Percentiles rank a stretch among this genome's conserved stretches.
phyloP scores from a whole-genome alignment of 352 stramenopile species.

The Globisporangium ultimum region DNA sequence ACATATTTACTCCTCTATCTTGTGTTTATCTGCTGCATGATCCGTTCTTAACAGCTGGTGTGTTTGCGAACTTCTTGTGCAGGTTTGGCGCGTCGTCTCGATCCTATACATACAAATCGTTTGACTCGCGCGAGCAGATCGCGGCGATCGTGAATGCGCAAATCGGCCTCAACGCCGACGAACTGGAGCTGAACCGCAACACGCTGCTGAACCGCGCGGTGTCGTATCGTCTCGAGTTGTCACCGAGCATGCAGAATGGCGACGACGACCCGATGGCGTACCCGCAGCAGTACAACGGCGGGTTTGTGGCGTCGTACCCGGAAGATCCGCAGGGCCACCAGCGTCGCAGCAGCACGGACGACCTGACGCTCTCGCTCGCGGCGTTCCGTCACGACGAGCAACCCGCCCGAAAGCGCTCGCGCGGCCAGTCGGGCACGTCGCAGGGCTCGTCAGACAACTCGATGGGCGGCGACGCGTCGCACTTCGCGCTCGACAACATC shows the following conservation, averaged over 20 bases:
- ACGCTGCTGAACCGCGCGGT: conserved; percentile 80
- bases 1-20: conserved; percentile 3
- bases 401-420: conserved; percentile 40
- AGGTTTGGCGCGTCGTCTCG: conserved; percentile 76
- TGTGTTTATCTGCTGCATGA: not conserved
- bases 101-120: conserved; percentile 81
- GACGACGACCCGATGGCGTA: conserved; percentile 41
- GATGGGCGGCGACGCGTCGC: conserved; percentile 7
- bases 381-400: conserved; percentile 16
- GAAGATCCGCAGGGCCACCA: conserved; percentile 22
- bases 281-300: conserved; percentile 14
- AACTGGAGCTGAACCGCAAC: conserved; percentile 70
- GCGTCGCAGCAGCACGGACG: conserved; percentile 25
- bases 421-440: conserved; percentile 49
- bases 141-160: conserved; percentile 46
- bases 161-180: conserved; percentile 49
- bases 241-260: conserved; percentile 32
- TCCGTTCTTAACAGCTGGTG: too few relatives aligned
- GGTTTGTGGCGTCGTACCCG: too few relatives aligned
- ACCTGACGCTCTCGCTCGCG: conserved; percentile 23
- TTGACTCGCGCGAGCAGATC: conserved; percentile 77
- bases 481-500: conserved; percentile 2
- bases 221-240: conserved; percentile 73
- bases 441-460: conserved; percentile 52
- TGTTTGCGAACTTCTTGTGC: not conserved